Evolutionary conservation across 1,139 yeast genomes (phyloP).

Genomic region (Blastobotrys raffinosifermentans): DNA sequence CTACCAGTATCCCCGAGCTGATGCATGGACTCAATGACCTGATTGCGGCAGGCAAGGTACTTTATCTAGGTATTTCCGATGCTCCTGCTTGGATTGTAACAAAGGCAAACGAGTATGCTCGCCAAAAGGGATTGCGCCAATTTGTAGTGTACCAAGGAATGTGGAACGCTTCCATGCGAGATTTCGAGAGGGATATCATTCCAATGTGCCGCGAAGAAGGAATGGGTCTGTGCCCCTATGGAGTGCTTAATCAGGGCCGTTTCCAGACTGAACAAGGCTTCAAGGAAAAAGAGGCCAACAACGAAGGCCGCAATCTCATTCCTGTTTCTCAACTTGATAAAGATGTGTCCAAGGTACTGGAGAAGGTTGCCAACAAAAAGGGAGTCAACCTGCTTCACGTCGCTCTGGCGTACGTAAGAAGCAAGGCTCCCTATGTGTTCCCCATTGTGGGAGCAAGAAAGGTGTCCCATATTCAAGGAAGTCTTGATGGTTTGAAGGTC

Average conservation of each 20-base stretch:
- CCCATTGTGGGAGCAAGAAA: constrained; percentile 21
- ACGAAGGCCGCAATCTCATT: constrained; percentile 7
- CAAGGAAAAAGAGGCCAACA: constrained; percentile 14
- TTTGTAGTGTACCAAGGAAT: constrained; percentile 25
- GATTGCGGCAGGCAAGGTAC: constrained; percentile 17
- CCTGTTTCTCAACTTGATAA: constrained; percentile 12
- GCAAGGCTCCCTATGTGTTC: constrained; percentile 21
- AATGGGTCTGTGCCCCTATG: constrained; percentile 25
- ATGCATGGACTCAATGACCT: constrained; percentile 24
- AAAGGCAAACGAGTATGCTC: constrained; percentile 24
- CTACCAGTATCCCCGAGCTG: constrained; percentile 23
- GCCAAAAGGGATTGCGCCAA: constrained; percentile 20
- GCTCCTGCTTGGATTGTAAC: constrained; percentile 27
- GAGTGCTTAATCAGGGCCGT: constrained; percentile 19
- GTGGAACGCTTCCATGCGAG: constrained; percentile 22
- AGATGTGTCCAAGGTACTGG: constrained; percentile 19
- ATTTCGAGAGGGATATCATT: constrained; percentile 24
- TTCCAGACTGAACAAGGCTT: constrained; percentile 20
- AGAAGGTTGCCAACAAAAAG: constrained; percentile 20
- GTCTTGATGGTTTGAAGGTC: constrained; percentile 15
- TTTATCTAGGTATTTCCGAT: constrained; percentile 24
- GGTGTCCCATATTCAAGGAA: constrained; percentile 16
- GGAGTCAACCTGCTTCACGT: constrained; percentile 17
- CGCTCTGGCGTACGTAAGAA: constrained; percentile 24
- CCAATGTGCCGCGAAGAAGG: constrained; percentile 22